Conservation (phyloP, 2,329 filamentous ascomycete species). For the Talaromyces verruculosus region DNA sequence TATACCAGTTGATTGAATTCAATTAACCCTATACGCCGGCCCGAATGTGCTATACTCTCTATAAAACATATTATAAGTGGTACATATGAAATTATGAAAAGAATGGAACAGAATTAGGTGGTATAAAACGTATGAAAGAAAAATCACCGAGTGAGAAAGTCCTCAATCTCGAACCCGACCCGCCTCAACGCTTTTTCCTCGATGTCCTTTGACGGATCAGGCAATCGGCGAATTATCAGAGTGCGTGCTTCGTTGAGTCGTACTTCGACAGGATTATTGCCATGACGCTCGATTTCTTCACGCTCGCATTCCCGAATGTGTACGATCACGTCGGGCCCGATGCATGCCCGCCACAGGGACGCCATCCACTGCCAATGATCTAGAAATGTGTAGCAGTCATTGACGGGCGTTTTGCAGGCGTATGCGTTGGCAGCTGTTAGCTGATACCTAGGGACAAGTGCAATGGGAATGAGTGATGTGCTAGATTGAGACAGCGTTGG, state of each 20-base stretch:
- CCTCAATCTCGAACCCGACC: slow-evolving; percentile 82
- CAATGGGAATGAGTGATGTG: slow-evolving; percentile 58
- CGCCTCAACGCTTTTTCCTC: slow-evolving; percentile 71
- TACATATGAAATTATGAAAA: slow-evolving; percentile 4
- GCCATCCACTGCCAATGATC: slow-evolving; percentile 99
- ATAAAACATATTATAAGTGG: neutral
- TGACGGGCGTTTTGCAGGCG: slow-evolving; percentile 70
- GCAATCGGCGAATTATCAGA: slow-evolving; percentile 54
- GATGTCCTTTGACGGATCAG: slow-evolving; percentile 42
- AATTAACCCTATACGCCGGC: neutral
- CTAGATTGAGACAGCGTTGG: slow-evolving; percentile 8
- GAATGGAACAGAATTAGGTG: neutral
- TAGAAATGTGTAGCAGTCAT: slow-evolving; percentile 73
- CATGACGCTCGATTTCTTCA: slow-evolving; percentile 44
- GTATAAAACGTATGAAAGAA: neutral
- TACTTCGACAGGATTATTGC: slow-evolving; percentile 56
- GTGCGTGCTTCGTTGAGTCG: slow-evolving; percentile 49
- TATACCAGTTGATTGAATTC: neutral
- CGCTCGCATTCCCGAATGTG: slow-evolving; percentile 45
- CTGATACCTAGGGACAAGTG: slow-evolving; percentile 76
- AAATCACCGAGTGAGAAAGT: slow-evolving; percentile 58
- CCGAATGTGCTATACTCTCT: slow-evolving; percentile 7
- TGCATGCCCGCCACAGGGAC: slow-evolving; percentile 82
- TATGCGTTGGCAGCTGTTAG: slow-evolving; percentile 75
- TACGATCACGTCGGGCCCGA: slow-evolving; percentile 67